Evolutionary conservation across 2,329 filamentous ascomycete genomes (phyloP), one percentile per base, ranked within the genome.

Genomic region (Aquanectria penicillioides): DNA sequence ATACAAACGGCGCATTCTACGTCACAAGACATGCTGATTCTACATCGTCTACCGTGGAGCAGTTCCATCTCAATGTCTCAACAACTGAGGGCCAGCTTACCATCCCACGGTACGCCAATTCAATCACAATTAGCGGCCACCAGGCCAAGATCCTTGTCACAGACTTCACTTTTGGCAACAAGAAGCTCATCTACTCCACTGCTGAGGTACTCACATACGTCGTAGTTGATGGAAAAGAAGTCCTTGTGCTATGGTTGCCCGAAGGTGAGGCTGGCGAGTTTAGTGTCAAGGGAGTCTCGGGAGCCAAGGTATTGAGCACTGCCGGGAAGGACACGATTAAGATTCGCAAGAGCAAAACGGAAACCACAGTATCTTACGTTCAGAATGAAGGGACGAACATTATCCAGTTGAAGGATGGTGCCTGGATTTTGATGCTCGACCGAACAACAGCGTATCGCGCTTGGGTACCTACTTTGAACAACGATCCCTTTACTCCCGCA

Each of bases 71-170:
- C 6, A 74, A 79, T 5, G 78, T 88, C 8, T 81, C 80, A 38
- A 89, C 86, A 0, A 87, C 85, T 0, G 75, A 75, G 13, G 86
- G 86, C 2, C 71, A 77, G 62, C 65, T 88, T 8, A 83, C 79
- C 1, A 77, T 89, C 12, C 86, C 86, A 1, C 80, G 81, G 54
- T 76, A 80, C 40, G 78, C 75, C 2, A 76, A 76, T 0, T 68
- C 71, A 0, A 80, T 88, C 38, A 75, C 81, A 6, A 77, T 89
- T 34, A 81, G 87, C 53, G 87, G 87, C 2, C 83, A 87, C 31
- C 83, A 88, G 53, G 82, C 85, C 7, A 88, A 89, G 76, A 83
- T 89, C 13, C 70, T 88, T 4, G 83, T 86, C 0, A 86, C 85
- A 0, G 86, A 89, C 63, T 89, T 87, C 55, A 70, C 62, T 1